Evolutionary conservation across 208 protist genomes (phyloP), one percentile per base, ranked within the genome.

Genomic region (Angomonas ambiguus): DNA sequence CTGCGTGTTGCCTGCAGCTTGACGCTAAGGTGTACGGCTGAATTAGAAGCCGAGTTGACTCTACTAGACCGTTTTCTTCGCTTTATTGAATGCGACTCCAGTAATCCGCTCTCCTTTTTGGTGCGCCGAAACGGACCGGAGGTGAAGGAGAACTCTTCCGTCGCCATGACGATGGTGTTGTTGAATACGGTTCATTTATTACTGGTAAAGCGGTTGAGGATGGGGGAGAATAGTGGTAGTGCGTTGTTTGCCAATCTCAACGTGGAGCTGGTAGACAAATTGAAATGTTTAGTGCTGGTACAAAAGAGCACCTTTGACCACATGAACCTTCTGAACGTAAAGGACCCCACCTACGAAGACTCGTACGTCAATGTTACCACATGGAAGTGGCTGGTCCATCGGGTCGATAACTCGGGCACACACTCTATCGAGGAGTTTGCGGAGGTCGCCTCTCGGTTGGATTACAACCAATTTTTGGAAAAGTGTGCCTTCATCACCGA

Each of bases 391-490:
- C 68, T 91, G 45, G 71, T 61, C 31, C 71, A 71, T 34, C 72
- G 67, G 18, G 60, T 65, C 11, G 67, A 31, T 38, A 18, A 70
- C 28, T 56, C 69, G 28, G 60, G 65, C 30, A 62, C 65, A 10
- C 53, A 55, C 25, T 69, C 64, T 6, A 51, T 83, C 27, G 68
- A 74, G 41, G 85, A 82, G 18, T 96, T 92, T 77, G 85, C 80
- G 10, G 85, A 93, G 67, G 76, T 96, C 31, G 85, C 85, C 31
- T 93, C 91, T 18, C 82, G 87, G 2, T 62, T 63, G 11, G 87
- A 92, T 60, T 96, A 91, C 73, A 87, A 83, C 66, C 63, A 61
- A 4, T 93, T 96, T 64, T 66, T 91, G 45, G 79, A 82, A 69
- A 74, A 80, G 20, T 96, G 91, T 65, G 69, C 76, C 16, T 51